Conservation (phyloP, 176 grass and related monocot genomes). For the Triticum timopheevii region DNA sequence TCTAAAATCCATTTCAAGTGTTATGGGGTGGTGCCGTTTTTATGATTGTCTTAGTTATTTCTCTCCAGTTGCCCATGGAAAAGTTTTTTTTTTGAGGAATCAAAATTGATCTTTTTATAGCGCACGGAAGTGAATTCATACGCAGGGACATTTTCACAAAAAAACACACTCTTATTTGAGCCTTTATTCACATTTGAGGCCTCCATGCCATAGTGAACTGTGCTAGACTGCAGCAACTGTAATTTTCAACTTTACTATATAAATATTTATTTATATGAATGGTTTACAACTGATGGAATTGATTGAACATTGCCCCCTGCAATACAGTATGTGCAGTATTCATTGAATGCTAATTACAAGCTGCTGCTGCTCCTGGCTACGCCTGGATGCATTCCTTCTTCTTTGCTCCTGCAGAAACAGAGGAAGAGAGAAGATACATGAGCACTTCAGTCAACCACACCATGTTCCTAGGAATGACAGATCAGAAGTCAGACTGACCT, state of each 20-base stretch:
- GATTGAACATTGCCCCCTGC: neutral
- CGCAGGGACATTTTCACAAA: neutral
- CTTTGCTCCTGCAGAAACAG: conserved; percentile 42
- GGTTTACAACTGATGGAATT: conserved; percentile 27
- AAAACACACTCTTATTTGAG: neutral
- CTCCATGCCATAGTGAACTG: neutral
- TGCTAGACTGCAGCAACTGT: neutral
- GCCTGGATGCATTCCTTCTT: conserved; percentile 44
- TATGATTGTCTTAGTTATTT: neutral
- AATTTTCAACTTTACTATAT: conserved; percentile 13
- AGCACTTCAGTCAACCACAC: neutral
- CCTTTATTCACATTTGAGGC: conserved; percentile 8
- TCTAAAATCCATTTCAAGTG: neutral
- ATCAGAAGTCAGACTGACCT: conserved; percentile 36
- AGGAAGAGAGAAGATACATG: neutral
- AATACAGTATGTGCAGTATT: conserved; percentile 20
- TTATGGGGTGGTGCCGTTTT: neutral
- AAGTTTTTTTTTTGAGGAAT: neutral
- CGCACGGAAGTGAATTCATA: neutral
- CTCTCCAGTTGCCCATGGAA: neutral
- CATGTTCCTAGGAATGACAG: conserved; percentile 1
- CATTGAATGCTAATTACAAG: conserved; percentile 44
- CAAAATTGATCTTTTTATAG: neutral
- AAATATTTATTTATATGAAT: neutral
- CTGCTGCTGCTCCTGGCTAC: conserved; percentile 18